These are phyloP conservation scores for Onygenales sp. DNA, from an alignment of 2,329 filamentous ascomycete species.

Conservation along the genomic window DNA sequence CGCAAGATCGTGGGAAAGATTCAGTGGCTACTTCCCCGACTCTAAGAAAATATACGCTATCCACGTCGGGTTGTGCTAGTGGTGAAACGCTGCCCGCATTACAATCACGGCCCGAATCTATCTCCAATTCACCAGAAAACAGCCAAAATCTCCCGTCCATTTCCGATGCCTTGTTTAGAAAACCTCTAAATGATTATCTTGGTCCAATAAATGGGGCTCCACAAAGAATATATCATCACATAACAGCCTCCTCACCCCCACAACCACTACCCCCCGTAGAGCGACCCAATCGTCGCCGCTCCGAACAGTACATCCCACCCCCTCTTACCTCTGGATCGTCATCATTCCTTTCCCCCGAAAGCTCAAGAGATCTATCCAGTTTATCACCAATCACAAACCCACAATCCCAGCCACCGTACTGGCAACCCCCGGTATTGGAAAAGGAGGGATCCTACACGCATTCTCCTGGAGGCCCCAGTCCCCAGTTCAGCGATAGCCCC, in stretches of 20 bases:
- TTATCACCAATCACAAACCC: slow-evolving; percentile 21
- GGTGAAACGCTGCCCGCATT: slow-evolving; percentile 30
- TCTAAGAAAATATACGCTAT: slow-evolving; percentile 24
- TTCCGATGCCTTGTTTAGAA: slow-evolving; percentile 24
- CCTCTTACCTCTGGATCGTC: slow-evolving; percentile 17
- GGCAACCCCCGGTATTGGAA: slow-evolving; percentile 19
- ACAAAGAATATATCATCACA: slow-evolving; percentile 15
- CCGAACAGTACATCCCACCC: slow-evolving; percentile 19
- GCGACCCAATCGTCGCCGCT: slow-evolving; percentile 15
- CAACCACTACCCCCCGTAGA: slow-evolving; percentile 9
- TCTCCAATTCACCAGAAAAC: slow-evolving; percentile 23
- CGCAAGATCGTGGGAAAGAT: slow-evolving; percentile 10
- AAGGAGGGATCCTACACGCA: slow-evolving; percentile 19
- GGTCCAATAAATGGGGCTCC: slow-evolving; percentile 17
- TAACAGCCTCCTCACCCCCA: slow-evolving; percentile 18
- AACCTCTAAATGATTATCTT: slow-evolving; percentile 19
- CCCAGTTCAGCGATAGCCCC: slow-evolving; percentile 25
- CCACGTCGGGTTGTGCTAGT: slow-evolving; percentile 19
- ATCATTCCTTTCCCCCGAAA: slow-evolving; percentile 29
- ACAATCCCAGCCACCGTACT: slow-evolving; percentile 11
- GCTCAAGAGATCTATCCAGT: slow-evolving; percentile 25
- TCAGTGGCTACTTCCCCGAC: slow-evolving; percentile 19
- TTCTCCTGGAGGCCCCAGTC: slow-evolving; percentile 16
- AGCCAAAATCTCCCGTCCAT: slow-evolving; percentile 30
- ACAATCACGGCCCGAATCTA: slow-evolving; percentile 26